Percentiles rank a stretch among this genome's conserved stretches.
These are phyloP conservation scores for Aspergillus baeticus DNA, from an alignment of 495 filamentous ascomycete species.

Conservation along the genomic window DNA sequence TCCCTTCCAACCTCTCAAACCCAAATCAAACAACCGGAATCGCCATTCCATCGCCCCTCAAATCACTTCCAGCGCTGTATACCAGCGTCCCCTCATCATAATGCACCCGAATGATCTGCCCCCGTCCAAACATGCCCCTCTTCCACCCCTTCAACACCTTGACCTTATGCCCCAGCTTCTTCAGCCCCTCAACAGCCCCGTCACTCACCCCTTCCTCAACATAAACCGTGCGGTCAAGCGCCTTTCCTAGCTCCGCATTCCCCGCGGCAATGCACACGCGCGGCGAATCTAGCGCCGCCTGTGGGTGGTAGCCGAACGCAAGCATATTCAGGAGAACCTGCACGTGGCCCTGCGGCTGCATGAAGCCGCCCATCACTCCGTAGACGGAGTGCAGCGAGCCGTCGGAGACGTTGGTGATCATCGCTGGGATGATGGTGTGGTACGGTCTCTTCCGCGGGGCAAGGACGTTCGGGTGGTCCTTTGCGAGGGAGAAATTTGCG, in stretches of 20 bases:
- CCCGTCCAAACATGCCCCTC: constrained; percentile 79
- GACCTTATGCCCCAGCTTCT: constrained; percentile 69
- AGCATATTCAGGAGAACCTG: constrained; percentile 92
- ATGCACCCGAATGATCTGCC: constrained; percentile 83
- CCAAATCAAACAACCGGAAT: constrained; percentile 44
- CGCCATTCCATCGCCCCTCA: constrained; percentile 82
- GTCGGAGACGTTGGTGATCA: constrained; percentile 76
- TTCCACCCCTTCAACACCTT: constrained; percentile 64
- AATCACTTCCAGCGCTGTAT: constrained; percentile 85
- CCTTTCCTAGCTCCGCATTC: constrained; percentile 54
- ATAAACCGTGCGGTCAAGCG: constrained; percentile 61
- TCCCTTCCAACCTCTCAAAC: no score
- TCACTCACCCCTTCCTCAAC: constrained; percentile 83
- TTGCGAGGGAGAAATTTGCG: constrained; percentile 69
- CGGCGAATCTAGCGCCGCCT: constrained; percentile 88
- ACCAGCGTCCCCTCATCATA: constrained; percentile 66
- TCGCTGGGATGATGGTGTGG: constrained; percentile 94
- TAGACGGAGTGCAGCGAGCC: constrained; percentile 76
- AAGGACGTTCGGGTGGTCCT: constrained; percentile 72
- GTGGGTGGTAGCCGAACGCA: constrained; percentile 78
- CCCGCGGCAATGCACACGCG: constrained; percentile 77
- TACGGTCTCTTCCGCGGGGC: constrained; percentile 88
- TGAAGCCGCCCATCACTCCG: constrained; percentile 97
- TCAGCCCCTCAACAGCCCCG: constrained; percentile 63
- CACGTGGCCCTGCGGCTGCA: constrained; percentile 98